phyloP scores from a whole-genome alignment of 176 grass and related monocot genomes.

The Oryza australiensis region DNA sequence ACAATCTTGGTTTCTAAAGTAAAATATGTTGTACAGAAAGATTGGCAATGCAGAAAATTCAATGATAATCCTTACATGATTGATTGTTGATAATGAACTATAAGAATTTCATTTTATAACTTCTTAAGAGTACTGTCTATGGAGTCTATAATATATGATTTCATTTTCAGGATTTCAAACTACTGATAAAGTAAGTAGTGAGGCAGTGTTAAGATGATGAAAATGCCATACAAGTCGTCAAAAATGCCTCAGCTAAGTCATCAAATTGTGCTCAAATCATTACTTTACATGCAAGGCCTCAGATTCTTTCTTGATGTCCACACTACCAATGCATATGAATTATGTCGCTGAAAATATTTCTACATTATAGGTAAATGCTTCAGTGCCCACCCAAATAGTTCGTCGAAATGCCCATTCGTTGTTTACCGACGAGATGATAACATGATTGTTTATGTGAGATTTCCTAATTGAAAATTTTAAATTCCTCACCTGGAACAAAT shows the following conservation, averaged over 20 bases:
- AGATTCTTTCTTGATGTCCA: background rate
- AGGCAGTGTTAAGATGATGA: background rate
- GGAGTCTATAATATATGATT: background rate
- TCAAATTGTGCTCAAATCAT: slow-evolving; percentile 15
- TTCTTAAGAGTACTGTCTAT: slow-evolving; percentile 3
- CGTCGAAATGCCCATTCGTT: background rate
- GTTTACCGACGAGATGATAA: background rate
- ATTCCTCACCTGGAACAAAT: background rate
- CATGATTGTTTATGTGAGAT: background rate
- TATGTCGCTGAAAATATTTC: background rate
- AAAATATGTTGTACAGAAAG: background rate
- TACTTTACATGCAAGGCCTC: background rate
- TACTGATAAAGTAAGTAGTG: background rate
- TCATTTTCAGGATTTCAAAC: background rate
- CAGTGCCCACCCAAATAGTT: background rate
- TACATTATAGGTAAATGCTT: background rate
- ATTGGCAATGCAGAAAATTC: background rate
- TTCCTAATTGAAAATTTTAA: slow-evolving; percentile 12
- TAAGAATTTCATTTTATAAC: background rate
- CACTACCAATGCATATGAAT: background rate
- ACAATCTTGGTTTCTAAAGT: slow-evolving; percentile 13
- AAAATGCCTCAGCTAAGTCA: slow-evolving; percentile 5
- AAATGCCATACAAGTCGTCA: background rate
- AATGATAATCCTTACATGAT: background rate
- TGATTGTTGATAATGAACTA: background rate